These are phyloP conservation scores for Coelastrella sp. DNA, from an alignment of 139 green algal species.

Conservation along the genomic window DNA sequence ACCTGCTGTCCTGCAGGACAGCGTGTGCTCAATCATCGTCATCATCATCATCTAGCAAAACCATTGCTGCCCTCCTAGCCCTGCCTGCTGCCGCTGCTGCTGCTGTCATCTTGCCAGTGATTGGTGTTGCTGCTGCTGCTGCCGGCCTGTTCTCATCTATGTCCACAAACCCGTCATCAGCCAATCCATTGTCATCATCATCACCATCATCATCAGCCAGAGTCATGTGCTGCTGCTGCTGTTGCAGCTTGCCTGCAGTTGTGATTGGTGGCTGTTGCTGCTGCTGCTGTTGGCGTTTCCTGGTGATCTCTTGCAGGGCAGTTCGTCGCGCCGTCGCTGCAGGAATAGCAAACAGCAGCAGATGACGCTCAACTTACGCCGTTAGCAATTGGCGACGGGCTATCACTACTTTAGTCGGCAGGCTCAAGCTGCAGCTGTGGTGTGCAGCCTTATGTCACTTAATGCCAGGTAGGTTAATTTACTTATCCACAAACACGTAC, in stretches of 20 bases:
- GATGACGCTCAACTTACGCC: not conserved
- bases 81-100: not conserved
- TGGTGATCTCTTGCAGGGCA: conserved; percentile 28
- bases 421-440: no score
- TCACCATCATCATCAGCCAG: conserved; percentile 17
- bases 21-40: not conserved
- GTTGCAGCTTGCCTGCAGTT: not conserved
- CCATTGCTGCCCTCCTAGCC: not conserved
- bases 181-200: not conserved
- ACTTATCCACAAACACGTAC: no score
- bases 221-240: not conserved
- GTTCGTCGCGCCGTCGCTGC: not conserved
- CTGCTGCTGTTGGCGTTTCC: conserved; percentile 20
- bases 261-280: not conserved
- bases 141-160: not conserved
- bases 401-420: no score
- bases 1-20: no score
- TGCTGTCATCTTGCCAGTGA: not conserved
- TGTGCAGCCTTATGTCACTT: no score
- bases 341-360: not conserved
- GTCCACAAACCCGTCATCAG: not conserved
- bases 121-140: not conserved
- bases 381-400: no score
- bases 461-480: no score
- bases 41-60: not conserved